Conservation (phyloP, 108 stramenopile species). For the Discostella stelligeroides region DNA sequence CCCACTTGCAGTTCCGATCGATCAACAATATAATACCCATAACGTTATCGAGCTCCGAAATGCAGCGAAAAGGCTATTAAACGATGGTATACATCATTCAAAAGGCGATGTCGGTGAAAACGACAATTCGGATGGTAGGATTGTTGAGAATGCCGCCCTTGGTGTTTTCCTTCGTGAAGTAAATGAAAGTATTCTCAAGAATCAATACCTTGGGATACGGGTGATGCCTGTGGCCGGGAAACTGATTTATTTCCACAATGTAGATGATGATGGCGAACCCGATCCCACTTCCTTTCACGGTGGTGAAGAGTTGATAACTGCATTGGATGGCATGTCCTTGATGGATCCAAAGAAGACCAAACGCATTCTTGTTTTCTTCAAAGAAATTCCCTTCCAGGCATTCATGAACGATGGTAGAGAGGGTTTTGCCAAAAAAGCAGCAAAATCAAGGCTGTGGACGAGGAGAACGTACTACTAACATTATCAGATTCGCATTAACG, state of each 20-base stretch:
- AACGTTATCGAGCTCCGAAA: slow-evolving; percentile 12
- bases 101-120: slow-evolving; percentile 22
- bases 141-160: slow-evolving; percentile 24
- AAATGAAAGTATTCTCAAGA: background rate
- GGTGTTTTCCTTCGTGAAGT: slow-evolving; percentile 13
- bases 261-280: slow-evolving; percentile 38
- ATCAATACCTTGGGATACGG: slow-evolving; percentile 18
- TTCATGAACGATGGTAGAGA: slow-evolving; percentile 9
- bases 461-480: slow-evolving; percentile 27
- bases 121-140: slow-evolving; percentile 10
- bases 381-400: slow-evolving; percentile 30
- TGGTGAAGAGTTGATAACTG: slow-evolving; percentile 35
- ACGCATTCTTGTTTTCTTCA: slow-evolving; percentile 47
- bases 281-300: slow-evolving; percentile 49
- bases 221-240: slow-evolving; percentile 47
- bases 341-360: slow-evolving; percentile 8
- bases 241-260: slow-evolving; percentile 46
- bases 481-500: no score
- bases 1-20: slow-evolving; percentile 36
- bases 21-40: background rate
- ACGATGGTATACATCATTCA: slow-evolving; percentile 33
- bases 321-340: background rate
- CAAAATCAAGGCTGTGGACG: slow-evolving; percentile 32
- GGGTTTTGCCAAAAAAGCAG: slow-evolving; percentile 26
- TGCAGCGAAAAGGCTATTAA: slow-evolving; percentile 21